These are phyloP conservation scores for Arachnopeziza araneosa DNA, from an alignment of 2,329 filamentous ascomycete genomes.

Conservation along the genomic window DNA sequence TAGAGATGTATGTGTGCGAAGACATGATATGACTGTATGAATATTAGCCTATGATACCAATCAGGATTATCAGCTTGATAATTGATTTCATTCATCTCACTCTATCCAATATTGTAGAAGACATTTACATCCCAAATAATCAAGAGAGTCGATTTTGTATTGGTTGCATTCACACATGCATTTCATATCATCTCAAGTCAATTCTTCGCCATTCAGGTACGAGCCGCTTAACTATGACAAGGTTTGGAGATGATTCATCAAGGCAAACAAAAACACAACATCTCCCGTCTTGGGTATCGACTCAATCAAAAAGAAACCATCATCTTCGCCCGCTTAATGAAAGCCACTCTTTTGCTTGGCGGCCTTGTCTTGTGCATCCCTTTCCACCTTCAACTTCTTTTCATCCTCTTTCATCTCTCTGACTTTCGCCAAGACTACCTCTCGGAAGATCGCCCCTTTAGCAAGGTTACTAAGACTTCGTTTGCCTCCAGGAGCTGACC, in stretches of 20 bases:
- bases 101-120: background rate
- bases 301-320: background rate
- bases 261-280: background rate
- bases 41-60: no score
- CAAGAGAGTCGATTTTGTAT: background rate
- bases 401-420: slow-evolving; percentile 81
- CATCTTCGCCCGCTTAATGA: background rate
- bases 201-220: background rate
- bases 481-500: slow-evolving; percentile 28
- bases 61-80: no score
- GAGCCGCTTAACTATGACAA: background rate
- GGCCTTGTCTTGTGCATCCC: slow-evolving; percentile 27
- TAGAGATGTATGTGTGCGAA: background rate
- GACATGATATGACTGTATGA: background rate
- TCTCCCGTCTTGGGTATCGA: slow-evolving; percentile 15
- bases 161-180: background rate
- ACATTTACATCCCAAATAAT: background rate
- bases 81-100: no score
- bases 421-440: slow-evolving; percentile 91
- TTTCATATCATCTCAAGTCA: background rate
- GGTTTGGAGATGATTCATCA: background rate
- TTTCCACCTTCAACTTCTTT: slow-evolving; percentile 64
- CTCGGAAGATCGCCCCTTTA: slow-evolving; percentile 76
- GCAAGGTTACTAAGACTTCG: slow-evolving; percentile 44
- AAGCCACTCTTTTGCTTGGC: slow-evolving; percentile 19